Conservation (phyloP, 306 rosid genomes). For the Boehmeria nivea region DNA sequence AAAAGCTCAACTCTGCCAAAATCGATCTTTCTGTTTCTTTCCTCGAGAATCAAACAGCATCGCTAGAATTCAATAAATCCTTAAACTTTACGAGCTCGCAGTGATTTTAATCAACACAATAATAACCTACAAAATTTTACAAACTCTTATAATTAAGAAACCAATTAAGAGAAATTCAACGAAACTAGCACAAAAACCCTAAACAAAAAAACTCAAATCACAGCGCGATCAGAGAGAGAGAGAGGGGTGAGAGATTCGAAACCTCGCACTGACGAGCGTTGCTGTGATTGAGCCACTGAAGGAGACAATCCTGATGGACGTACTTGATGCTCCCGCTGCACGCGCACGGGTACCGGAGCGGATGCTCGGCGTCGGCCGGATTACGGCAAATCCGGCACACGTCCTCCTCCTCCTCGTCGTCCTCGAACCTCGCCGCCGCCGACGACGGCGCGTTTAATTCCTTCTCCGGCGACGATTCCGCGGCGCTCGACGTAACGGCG, state of each 20-base stretch:
- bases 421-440: constrained; percentile 48
- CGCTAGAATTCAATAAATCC: too few species aligned
- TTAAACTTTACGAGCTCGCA: too few species aligned
- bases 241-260: constrained; percentile 15
- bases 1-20: too few species aligned
- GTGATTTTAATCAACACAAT: too few species aligned
- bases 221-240: constrained; percentile 1
- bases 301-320: constrained; percentile 96
- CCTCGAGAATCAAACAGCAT: too few species aligned
- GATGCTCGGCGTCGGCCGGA: constrained; percentile 86
- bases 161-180: background rate
- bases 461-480: constrained; percentile 18
- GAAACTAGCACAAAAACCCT: constrained; percentile 9
- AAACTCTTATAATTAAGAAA: too few species aligned
- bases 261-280: constrained; percentile 99
- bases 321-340: constrained; percentile 98
- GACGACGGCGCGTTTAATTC: constrained; percentile 20
- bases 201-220: background rate
- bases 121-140: too few species aligned
- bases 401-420: constrained; percentile 92
- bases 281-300: constrained; percentile 99
- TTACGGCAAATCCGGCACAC: constrained; percentile 97
- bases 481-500: constrained; percentile 26
- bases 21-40: too few species aligned
- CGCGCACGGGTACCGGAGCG: constrained; percentile 92